A percentile compares a stretch with the other conserved stretches of the same genome.
phyloP scores from a whole-genome alignment of 2,329 filamentous ascomycete genomes.

The Byssothecium circinans region DNA sequence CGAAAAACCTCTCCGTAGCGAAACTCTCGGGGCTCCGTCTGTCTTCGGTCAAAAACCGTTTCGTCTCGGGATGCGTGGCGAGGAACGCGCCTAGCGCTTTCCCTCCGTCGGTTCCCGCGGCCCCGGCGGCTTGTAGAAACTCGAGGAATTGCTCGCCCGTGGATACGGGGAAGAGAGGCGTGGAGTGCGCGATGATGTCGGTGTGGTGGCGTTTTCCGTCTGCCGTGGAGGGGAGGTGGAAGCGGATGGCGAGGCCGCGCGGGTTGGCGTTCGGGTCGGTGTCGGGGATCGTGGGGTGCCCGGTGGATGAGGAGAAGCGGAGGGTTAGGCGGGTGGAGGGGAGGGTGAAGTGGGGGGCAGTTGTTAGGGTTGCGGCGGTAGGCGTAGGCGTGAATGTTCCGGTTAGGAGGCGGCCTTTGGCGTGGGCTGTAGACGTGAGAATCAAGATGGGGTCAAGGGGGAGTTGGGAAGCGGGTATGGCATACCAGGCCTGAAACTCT shows the following conservation, averaged over 20 bases:
- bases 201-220: conserved; percentile 53
- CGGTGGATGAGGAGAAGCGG: conserved; percentile 57
- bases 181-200: conserved; percentile 59
- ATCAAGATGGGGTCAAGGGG: background rate
- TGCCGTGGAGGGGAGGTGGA: conserved; percentile 49
- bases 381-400: conserved; percentile 57
- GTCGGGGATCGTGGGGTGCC: conserved; percentile 55
- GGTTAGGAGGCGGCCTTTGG: conserved; percentile 55
- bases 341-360: conserved; percentile 53
- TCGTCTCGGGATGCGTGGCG: conserved; percentile 49
- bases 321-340: conserved; percentile 50
- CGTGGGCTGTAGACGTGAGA: conserved; percentile 50
- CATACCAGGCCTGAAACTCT: conserved; percentile 37
- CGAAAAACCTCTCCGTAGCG: conserved; percentile 52
- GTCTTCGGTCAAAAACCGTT: conserved; percentile 52
- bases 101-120: conserved; percentile 34
- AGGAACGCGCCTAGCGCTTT: conserved; percentile 48
- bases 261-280: conserved; percentile 52
- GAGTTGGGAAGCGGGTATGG: conserved; percentile 1
- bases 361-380: conserved; percentile 49
- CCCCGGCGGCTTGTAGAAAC: conserved; percentile 48
- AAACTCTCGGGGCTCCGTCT: conserved; percentile 56
- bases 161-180: conserved; percentile 55
- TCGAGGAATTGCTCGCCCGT: conserved; percentile 58
- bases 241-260: conserved; percentile 51